Conservation (phyloP, 1,284 basidiomycete genomes). For the Peniophora sp. region DNA sequence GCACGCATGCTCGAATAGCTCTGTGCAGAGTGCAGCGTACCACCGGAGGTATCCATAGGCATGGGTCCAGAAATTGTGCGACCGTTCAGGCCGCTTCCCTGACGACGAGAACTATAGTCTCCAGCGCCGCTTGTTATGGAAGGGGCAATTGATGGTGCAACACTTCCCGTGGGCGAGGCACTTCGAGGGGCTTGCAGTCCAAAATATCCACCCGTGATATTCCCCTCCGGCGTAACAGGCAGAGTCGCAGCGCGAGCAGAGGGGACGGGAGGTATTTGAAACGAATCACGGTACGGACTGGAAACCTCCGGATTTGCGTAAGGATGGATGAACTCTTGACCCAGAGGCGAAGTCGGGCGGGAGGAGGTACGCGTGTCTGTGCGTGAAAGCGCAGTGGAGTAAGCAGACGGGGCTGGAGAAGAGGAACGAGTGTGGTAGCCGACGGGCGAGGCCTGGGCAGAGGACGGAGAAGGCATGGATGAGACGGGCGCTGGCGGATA, state of each 20-base stretch:
- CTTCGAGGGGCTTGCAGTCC: background rate
- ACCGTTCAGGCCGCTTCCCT: constrained; percentile 11
- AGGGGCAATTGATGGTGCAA: background rate
- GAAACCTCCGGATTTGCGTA: constrained; percentile 67
- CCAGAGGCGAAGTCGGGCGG: constrained; percentile 11
- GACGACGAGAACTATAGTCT: background rate
- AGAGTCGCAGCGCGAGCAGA: background rate
- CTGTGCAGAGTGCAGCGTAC: constrained; percentile 12
- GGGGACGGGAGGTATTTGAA: constrained; percentile 4
- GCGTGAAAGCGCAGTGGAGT: constrained; percentile 7
- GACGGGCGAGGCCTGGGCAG: constrained; percentile 18
- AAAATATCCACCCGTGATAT: background rate
- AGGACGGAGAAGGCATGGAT: background rate
- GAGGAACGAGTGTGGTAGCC: constrained; percentile 13
- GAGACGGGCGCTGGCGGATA: constrained; percentile 12
- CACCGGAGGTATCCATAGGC: constrained; percentile 15
- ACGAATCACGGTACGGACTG: constrained; percentile 8
- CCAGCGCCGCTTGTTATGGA: background rate
- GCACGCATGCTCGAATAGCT: constrained; percentile 6
- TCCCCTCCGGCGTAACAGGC: background rate
- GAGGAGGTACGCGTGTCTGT: constrained; percentile 9
- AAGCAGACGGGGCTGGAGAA: constrained; percentile 12
- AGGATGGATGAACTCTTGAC: constrained; percentile 42
- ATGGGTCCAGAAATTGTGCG: constrained; percentile 24
- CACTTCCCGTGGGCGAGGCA: background rate